These are phyloP conservation scores for Wickerhamiella spandovensis DNA, from an alignment of 805 yeast genomes.

Conservation along the genomic window DNA sequence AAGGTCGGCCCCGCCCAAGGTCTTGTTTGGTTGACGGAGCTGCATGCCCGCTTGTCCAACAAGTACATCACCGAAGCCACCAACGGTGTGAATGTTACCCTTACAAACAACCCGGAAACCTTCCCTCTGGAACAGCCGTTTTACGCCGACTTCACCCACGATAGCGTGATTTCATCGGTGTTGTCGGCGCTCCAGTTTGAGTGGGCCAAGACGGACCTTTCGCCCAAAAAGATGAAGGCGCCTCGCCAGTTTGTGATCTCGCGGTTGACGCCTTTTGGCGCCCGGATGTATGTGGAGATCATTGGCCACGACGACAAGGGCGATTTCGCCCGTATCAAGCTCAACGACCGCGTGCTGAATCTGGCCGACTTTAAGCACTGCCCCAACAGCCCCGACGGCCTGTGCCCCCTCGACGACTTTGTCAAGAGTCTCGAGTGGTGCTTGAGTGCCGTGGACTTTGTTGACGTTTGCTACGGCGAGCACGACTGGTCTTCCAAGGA, in stretches of 20 bases:
- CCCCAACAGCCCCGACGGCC: constrained; percentile 21
- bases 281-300: constrained; percentile 28
- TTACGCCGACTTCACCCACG: constrained; percentile 65
- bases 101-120: constrained; percentile 18
- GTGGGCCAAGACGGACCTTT: constrained; percentile 29
- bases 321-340: constrained; percentile 22
- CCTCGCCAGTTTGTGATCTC: constrained; percentile 30
- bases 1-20: constrained; percentile 43
- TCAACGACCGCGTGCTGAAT: constrained; percentile 29
- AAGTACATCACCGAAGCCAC: constrained; percentile 36
- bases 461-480: constrained; percentile 19
- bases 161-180: constrained; percentile 48
- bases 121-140: constrained; percentile 36
- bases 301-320: constrained; percentile 18
- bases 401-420: constrained; percentile 23
- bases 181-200: constrained; percentile 51
- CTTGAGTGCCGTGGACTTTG: constrained; percentile 19
- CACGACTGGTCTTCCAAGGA: constrained; percentile 6
- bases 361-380: constrained; percentile 24
- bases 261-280: constrained; percentile 31
- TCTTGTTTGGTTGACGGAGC: constrained; percentile 37
- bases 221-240: constrained; percentile 31
- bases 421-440: constrained; percentile 20
- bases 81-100: constrained; percentile 35
- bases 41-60: constrained; percentile 31